A percentile compares a stretch with the other conserved stretches of the same genome.
Conservation (phyloP, 2,329 filamentous ascomycete genomes). For the Neocucurbitaria cava region DNA sequence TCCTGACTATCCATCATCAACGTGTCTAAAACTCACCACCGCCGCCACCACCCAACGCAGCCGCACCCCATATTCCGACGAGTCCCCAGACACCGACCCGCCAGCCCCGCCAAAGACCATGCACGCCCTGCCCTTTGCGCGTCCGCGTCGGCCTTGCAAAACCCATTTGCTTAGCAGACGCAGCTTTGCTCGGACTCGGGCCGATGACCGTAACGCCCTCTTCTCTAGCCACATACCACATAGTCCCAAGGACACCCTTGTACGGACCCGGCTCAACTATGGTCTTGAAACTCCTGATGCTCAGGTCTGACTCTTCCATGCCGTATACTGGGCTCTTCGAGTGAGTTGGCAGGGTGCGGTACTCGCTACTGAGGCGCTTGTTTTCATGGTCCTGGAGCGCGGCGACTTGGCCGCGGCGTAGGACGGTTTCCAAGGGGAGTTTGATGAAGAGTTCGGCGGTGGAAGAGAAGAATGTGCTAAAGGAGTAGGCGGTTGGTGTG, state of each 20-base stretch:
- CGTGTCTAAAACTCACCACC: conserved; percentile 45
- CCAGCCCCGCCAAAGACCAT: conserved; percentile 76
- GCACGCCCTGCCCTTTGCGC: conserved; percentile 69
- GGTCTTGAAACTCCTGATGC: conserved; percentile 62
- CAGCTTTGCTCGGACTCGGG: conserved; percentile 25
- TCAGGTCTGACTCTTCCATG: conserved; percentile 14
- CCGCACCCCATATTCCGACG: conserved; percentile 75
- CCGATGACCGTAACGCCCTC: conserved; percentile 67
- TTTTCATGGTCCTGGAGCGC: conserved; percentile 56
- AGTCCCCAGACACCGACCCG: conserved; percentile 80
- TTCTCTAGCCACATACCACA: conserved; percentile 84
- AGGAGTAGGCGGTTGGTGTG: conserved; percentile 80
- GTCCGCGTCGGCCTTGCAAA: conserved; percentile 50
- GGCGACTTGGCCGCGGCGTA: conserved; percentile 84
- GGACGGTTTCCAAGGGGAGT: conserved; percentile 88
- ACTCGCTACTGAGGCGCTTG: conserved; percentile 33
- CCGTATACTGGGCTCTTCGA: conserved; percentile 27
- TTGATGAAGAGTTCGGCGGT: conserved; percentile 83
- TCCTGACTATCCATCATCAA: background rate
- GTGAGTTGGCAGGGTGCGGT: conserved; percentile 27
- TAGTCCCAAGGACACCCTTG: conserved; percentile 85
- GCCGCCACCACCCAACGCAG: conserved; percentile 58
- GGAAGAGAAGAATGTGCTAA: conserved; percentile 82
- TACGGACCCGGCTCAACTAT: conserved; percentile 84
- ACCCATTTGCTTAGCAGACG: conserved; percentile 36